Evolutionary conservation across 164 flowering plant species (phyloP), one percentile per base, ranked within the genome.

Genomic region (Vitis riparia): DNA sequence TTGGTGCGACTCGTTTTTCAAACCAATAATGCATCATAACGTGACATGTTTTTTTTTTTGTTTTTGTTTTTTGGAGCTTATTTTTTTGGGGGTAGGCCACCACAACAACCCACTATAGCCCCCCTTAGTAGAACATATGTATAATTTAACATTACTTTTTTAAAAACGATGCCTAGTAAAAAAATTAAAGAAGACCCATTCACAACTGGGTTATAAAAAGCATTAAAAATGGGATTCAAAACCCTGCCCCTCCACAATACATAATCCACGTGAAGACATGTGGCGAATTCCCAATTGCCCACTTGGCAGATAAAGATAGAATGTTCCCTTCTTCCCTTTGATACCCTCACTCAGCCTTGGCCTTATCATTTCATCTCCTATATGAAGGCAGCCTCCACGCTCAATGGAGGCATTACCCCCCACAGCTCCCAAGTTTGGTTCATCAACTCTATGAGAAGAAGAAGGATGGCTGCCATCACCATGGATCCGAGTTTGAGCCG

Each of bases 391-490:
- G 37, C 19, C 27, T 7, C 16, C 16, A 51, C 47, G 30, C 44
- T 27, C 44, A 27, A 32, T 16, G 8, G 27, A 23, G 12, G 11
- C 44, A 27, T 11, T 23, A 66, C 60, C 27, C 27, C 27, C 27
- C 27, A 23, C 27, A 23, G 27, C 27, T 23, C 27, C 27, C 27
- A 23, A 23, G 27, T 23, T 23, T 23, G 27, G 27, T 23, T 23
- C 27, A 23, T 23, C 27, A 23, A 23, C 27, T 23, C 27, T 23
- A 23, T 23, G 73, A 80, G 73, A 73, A 71, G 55, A 50, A 69
- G 67, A 72, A 77, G 59, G 69, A 85, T 86, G 88, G 78, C 84
- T 19, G 59, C 84, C 47, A 56, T 79, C 37, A 56, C 82, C 12
- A 30, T 83, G 0, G 81, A 84, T 63, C 75, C 81, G 69, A 77